phyloP scores from a whole-genome alignment of 805 yeast species.

The Hanseniaspora lachancei region DNA sequence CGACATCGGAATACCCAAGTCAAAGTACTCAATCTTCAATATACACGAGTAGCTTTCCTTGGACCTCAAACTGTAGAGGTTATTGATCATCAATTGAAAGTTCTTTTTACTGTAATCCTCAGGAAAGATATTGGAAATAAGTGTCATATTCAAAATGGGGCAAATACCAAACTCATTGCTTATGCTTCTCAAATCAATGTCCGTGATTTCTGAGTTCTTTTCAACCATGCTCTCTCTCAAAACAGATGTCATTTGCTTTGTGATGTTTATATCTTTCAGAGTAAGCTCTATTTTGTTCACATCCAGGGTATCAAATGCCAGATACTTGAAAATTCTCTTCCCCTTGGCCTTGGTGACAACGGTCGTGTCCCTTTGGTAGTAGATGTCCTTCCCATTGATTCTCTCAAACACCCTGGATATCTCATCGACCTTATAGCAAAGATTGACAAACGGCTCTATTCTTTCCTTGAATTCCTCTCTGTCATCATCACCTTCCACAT shows the following conservation, averaged over 20 bases:
- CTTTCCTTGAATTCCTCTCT: background rate
- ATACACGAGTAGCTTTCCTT: slow-evolving; percentile 15
- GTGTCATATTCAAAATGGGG: slow-evolving; percentile 10
- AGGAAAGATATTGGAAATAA: slow-evolving; percentile 13
- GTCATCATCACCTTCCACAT: background rate
- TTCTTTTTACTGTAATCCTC: slow-evolving; percentile 18
- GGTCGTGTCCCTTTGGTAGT: slow-evolving; percentile 11
- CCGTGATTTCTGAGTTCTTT: background rate
- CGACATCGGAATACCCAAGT: slow-evolving; percentile 21
- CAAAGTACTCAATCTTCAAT: slow-evolving; percentile 23
- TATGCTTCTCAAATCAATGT: slow-evolving; percentile 2
- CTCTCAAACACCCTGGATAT: slow-evolving; percentile 5
- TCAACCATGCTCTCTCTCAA: slow-evolving; percentile 4
- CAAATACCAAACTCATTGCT: slow-evolving; percentile 6
- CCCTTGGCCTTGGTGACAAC: slow-evolving; percentile 3
- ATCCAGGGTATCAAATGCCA: slow-evolving; percentile 11
- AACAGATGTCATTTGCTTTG: slow-evolving; percentile 8
- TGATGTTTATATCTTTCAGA: slow-evolving; percentile 8
- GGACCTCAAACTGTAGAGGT: background rate
- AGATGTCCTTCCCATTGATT: slow-evolving; percentile 6
- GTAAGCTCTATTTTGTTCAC: slow-evolving; percentile 5
- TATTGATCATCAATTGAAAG: slow-evolving; percentile 11
- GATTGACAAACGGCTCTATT: slow-evolving; percentile 6
- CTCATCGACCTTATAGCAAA: slow-evolving; percentile 10
- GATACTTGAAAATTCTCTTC: slow-evolving; percentile 1